These are phyloP conservation scores for Hippophae rhamnoides DNA, from an alignment of 306 rosid species.

Conservation along the genomic window DNA sequence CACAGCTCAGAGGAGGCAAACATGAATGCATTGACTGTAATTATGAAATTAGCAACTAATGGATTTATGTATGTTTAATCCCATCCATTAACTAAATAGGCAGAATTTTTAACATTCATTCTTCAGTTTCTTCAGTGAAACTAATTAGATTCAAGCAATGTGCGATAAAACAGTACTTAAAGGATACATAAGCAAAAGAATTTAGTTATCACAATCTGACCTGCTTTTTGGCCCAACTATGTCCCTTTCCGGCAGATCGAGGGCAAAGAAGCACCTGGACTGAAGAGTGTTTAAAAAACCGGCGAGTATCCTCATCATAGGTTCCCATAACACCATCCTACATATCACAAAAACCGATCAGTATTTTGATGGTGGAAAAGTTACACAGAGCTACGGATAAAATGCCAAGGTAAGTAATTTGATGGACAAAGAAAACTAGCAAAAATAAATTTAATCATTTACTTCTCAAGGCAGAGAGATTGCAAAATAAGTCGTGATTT, in stretches of 20 bases:
- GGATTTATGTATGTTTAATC: no score
- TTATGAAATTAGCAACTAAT: background rate
- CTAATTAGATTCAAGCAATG: background rate
- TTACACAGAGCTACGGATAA: background rate
- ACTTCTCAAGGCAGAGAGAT: no score
- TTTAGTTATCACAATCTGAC: slow-evolving; percentile 21
- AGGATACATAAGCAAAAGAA: background rate
- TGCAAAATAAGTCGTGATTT: no score
- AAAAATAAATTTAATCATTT: no score
- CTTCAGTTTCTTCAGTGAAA: background rate
- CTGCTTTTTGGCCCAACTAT: slow-evolving; percentile 56
- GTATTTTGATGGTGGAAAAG: slow-evolving; percentile 1
- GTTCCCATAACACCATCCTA: slow-evolving; percentile 74
- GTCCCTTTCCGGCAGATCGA: slow-evolving; percentile 66
- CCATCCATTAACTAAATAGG: background rate
- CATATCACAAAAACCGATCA: slow-evolving; percentile 9
- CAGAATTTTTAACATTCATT: background rate
- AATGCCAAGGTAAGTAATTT: no score
- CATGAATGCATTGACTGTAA: no score
- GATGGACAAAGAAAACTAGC: no score
- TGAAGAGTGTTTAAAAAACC: slow-evolving; percentile 73
- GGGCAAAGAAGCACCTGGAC: slow-evolving; percentile 75
- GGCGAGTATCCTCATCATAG: slow-evolving; percentile 68
- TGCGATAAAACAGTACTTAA: background rate
- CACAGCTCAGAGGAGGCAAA: background rate